A percentile compares a stretch with the other conserved stretches of the same genome.
Conservation (phyloP, 192 early-diverging fungal species). For the Lunasporangiospora selenospora region DNA sequence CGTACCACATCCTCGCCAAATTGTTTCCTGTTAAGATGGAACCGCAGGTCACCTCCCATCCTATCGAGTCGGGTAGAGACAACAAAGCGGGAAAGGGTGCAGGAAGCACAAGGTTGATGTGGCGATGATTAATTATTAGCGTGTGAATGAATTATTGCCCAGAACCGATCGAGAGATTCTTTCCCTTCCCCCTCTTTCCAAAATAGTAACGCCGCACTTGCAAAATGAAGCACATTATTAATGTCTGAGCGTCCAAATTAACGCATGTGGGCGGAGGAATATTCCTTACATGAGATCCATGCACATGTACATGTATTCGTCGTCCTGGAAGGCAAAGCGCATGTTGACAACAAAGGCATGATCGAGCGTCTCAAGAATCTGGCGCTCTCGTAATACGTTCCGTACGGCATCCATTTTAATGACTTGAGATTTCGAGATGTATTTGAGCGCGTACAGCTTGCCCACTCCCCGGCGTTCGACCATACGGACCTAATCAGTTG, state of each 20-base stretch:
- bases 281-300: constrained; percentile 82
- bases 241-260: no score
- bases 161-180: no score
- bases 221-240: no score
- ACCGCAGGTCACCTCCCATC: constrained; percentile 86
- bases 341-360: constrained; percentile 75
- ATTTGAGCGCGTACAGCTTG: constrained; percentile 84
- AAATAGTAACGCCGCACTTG: no score
- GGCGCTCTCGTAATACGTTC: constrained; percentile 83
- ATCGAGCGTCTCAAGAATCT: constrained; percentile 79
- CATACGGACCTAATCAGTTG: constrained; percentile 77
- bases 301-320: constrained; percentile 88
- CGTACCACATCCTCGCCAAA: constrained; percentile 80
- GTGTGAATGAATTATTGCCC: no score
- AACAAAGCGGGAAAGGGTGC: no score
- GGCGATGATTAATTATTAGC: no score
- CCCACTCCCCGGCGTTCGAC: constrained; percentile 79
- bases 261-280: no score
- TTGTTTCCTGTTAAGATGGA: constrained; percentile 73
- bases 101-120: no score
- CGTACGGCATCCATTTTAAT: constrained; percentile 85
- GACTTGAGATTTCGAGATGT: constrained; percentile 87
- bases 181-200: no score
- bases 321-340: constrained; percentile 92
- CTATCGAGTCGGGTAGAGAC: constrained; percentile 45